Conservation (phyloP, 2,329 filamentous ascomycete genomes). For the Dactylonectria macrodidyma region DNA sequence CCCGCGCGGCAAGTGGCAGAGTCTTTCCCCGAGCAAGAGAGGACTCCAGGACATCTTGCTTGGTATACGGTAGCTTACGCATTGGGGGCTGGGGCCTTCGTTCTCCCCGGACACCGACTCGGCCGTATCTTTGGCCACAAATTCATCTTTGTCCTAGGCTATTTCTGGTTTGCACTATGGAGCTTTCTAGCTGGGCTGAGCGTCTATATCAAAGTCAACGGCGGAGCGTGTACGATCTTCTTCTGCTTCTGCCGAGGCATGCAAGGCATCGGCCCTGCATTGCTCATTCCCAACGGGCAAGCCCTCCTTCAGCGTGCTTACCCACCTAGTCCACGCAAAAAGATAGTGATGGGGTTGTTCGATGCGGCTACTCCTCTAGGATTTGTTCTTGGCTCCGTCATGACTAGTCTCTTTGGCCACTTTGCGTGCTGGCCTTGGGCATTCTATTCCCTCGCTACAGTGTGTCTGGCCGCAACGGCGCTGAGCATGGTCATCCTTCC, state of each 20-base stretch:
- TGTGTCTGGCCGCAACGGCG: slow-evolving; percentile 40
- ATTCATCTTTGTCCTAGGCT: slow-evolving; percentile 40
- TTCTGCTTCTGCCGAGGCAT: slow-evolving; percentile 46
- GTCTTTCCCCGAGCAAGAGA: slow-evolving; percentile 41
- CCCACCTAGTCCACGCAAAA: slow-evolving; percentile 44
- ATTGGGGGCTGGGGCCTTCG: slow-evolving; percentile 39
- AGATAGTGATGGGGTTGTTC: slow-evolving; percentile 43
- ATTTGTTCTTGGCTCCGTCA: slow-evolving; percentile 44
- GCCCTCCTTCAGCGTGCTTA: slow-evolving; percentile 44
- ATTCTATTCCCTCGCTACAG: slow-evolving; percentile 41
- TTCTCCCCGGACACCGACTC: slow-evolving; percentile 43
- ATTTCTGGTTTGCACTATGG: slow-evolving; percentile 47
- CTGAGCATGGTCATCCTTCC: slow-evolving; percentile 44
- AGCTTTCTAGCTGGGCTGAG: slow-evolving; percentile 44
- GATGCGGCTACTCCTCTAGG: slow-evolving; percentile 43
- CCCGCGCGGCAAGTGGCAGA: slow-evolving; percentile 39
- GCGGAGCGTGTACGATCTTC: slow-evolving; percentile 33
- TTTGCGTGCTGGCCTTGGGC: slow-evolving; percentile 46
- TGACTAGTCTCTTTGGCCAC: slow-evolving; percentile 43
- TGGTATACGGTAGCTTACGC: slow-evolving; percentile 47
- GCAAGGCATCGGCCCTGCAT: slow-evolving; percentile 45
- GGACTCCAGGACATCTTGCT: slow-evolving; percentile 38
- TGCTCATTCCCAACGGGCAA: slow-evolving; percentile 44
- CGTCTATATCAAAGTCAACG: slow-evolving; percentile 33
- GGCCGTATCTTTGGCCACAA: slow-evolving; percentile 45